A percentile compares a stretch with the other conserved stretches of the same genome.
These are phyloP conservation scores for Eragrostis curvula DNA, from an alignment of 176 grass and related monocot genomes.

Conservation along the genomic window DNA sequence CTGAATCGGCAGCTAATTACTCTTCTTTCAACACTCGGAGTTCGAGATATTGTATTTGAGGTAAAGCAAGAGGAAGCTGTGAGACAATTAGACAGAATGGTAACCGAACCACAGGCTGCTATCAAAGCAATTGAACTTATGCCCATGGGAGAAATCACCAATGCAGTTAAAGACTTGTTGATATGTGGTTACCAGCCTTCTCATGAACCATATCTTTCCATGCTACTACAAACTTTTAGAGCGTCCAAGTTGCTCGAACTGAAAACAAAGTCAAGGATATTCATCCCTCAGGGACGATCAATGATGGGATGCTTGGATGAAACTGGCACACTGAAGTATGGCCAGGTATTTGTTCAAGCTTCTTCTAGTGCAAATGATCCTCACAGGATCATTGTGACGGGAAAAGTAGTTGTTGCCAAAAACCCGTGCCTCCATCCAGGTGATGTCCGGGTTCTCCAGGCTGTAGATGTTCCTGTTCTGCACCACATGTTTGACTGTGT, in stretches of 20 bases:
- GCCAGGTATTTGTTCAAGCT: constrained; percentile 74
- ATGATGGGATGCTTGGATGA: constrained; percentile 98
- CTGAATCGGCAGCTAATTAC: constrained; percentile 87
- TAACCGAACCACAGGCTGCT: constrained; percentile 67
- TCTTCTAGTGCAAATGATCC: constrained; percentile 42
- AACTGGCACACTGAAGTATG: constrained; percentile 67
- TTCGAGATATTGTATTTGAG: constrained; percentile 71
- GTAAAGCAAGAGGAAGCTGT: constrained; percentile 66
- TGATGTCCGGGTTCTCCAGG: constrained; percentile 72
- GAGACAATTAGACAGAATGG: constrained; percentile 61
- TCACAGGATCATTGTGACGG: constrained; percentile 33
- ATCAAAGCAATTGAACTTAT: constrained; percentile 74
- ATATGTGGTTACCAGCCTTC: constrained; percentile 74
- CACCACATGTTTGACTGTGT: constrained; percentile 89
- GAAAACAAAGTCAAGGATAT: constrained; percentile 80
- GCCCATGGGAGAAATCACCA: constrained; percentile 78
- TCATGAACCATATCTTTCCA: constrained; percentile 78
- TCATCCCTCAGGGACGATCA: constrained; percentile 70
- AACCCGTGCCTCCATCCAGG: constrained; percentile 94
- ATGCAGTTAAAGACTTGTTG: constrained; percentile 69
- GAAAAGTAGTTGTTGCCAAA: constrained; percentile 77
- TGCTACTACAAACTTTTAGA: constrained; percentile 84
- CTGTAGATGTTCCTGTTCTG: constrained; percentile 75
- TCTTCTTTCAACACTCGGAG: constrained; percentile 83
- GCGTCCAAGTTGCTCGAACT: constrained; percentile 74